A percentile compares a stretch with the other conserved stretches of the same genome.
Conservation (phyloP, 2,329 filamentous ascomycete genomes). For the Monilinia laxa region DNA sequence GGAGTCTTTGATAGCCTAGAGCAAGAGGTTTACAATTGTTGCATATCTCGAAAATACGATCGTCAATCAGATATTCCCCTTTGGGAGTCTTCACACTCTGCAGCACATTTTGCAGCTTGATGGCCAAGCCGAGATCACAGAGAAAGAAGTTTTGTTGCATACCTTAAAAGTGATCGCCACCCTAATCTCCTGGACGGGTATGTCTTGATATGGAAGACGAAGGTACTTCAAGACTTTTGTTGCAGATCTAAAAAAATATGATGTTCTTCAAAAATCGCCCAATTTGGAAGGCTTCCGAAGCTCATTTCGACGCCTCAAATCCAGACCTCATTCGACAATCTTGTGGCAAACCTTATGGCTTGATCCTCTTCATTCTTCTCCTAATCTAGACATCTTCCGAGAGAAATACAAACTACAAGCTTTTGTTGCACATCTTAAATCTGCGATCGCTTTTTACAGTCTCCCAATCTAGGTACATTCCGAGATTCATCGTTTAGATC, state of each 20-base stretch:
- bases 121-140: neutral
- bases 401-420: neutral
- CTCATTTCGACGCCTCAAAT: neutral
- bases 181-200: neutral
- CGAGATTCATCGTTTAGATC: neutral
- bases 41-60: conserved; percentile 16
- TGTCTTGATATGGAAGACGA: no score
- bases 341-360: conserved; percentile 5
- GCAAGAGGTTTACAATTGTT: neutral
- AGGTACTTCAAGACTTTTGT: conserved; percentile 1
- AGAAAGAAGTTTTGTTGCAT: neutral
- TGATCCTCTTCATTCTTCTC: neutral
- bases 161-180: neutral
- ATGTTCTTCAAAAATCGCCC: conserved; percentile 14
- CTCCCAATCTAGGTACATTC: conserved; percentile 7
- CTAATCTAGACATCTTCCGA: neutral
- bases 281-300: conserved; percentile 3
- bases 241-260: conserved; percentile 20
- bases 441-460: conserved; percentile 5
- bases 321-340: neutral
- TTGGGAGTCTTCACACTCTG: neutral
- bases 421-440: conserved; percentile 16
- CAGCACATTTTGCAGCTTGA: neutral
- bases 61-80: conserved; percentile 18
- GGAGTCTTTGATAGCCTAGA: neutral